Evolutionary conservation across 2,329 filamentous ascomycete species (phyloP), one percentile per base, ranked within the genome.

Genomic region (Plenodomus tracheiphilus): DNA sequence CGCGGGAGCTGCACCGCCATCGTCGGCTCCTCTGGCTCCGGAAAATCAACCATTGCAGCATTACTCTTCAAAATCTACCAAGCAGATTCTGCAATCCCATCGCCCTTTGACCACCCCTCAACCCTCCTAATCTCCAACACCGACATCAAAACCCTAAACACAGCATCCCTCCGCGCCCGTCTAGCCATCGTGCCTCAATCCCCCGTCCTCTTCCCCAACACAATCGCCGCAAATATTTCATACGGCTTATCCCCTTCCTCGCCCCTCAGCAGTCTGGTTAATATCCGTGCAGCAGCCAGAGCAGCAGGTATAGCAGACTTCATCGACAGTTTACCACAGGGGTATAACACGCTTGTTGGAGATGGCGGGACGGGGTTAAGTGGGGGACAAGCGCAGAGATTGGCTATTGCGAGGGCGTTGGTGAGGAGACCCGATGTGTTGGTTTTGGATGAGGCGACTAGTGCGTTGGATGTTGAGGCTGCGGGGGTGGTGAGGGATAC

Each of bases 401-500:
- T 97, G 2, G 86, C 85, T 17, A 91, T 97, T 51, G 91, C 92
- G 0, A 79, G 92, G 1, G 91, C 91, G 0, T 76, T 97, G 0
- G 80, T 88, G 0, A 81, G 90, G 0, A 76, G 79, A 13, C 91
- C 91, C 0, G 79, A 81, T 35, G 76, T 97, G 2, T 74, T 97
- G 15, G 81, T 97, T 2, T 75, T 97, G 2, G 93, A 97, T 61
- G 92, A 97, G 73, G 89, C 91, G 1, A 97, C 92, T 0, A 89
- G 85, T 20, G 87, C 88, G 0, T 77, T 97, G 0, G 92, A 97
- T 63, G 78, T 80, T 0, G 82, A 86, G 58, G 86, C 81, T 34
- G 85, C 89, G 0, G 79, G 79, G 2, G 73, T 80, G 1, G 81
- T 97, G 3, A 77, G 88, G 11, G 73, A 80, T 8, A 86, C 86